Evolutionary conservation across 1,284 basidiomycete species (phyloP).

Genomic region (Microbotryum violaceum): DNA sequence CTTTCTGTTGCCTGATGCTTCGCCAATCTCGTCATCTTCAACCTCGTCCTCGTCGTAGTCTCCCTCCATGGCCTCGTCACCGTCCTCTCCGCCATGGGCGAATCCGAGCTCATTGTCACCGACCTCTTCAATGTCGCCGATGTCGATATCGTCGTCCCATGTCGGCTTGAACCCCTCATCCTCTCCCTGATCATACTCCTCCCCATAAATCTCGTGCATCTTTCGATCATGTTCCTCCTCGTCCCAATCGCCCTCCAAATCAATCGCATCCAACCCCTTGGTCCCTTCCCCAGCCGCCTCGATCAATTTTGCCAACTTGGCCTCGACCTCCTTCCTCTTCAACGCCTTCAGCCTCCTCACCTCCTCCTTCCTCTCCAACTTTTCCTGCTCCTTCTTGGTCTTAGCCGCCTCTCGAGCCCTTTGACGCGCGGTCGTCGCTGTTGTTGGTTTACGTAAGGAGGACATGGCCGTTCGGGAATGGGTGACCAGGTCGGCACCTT

Average conservation of each 20-base stretch:
- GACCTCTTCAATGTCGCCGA: constrained; percentile 57
- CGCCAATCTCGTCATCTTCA: constrained; percentile 40
- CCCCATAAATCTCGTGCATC: constrained; percentile 59
- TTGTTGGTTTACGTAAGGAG: constrained; percentile 25
- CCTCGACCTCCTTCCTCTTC: constrained; percentile 73
- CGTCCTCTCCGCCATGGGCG: constrained; percentile 38
- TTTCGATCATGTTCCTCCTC: constrained; percentile 65
- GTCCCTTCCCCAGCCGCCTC: constrained; percentile 52
- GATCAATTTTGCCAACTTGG: constrained; percentile 61
- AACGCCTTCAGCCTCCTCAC: constrained; percentile 67
- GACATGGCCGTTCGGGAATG: constrained; percentile 63
- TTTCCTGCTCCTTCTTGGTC: constrained; percentile 69
- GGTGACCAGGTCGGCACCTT: constrained; percentile 61
- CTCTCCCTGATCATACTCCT: constrained; percentile 52
- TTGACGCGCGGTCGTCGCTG: constrained; percentile 52
- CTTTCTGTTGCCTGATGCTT: constrained; percentile 29
- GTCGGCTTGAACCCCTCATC: constrained; percentile 62
- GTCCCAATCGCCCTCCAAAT: constrained; percentile 61
- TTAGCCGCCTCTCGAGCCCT: constrained; percentile 67
- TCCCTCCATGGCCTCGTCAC: constrained; percentile 42
- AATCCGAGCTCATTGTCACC: constrained; percentile 40
- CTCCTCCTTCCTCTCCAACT: constrained; percentile 67
- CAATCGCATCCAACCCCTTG: constrained; percentile 38
- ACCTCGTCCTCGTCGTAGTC: constrained; percentile 48
- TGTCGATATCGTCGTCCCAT: constrained; percentile 83